phyloP scores from a whole-genome alignment of 371 early-diverging fungal genomes.

The Actinomortierella ambigua region DNA sequence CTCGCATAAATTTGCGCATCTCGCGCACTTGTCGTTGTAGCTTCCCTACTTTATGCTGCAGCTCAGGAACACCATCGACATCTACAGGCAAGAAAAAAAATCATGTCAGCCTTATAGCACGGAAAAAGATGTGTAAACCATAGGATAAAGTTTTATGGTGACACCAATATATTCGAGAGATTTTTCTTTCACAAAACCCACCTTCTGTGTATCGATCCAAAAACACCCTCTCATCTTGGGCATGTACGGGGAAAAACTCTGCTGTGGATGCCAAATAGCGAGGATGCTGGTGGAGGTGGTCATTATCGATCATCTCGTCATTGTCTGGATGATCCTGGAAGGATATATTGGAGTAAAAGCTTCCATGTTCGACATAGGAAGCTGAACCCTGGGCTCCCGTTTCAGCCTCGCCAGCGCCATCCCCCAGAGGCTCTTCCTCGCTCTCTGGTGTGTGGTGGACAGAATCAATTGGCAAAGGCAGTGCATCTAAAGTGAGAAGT shows the following conservation, averaged over 20 bases:
- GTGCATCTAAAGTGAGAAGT: too few relatives aligned
- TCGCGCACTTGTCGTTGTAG: slow-evolving; percentile 44
- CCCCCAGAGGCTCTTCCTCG: too few relatives aligned
- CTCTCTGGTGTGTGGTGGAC: too few relatives aligned
- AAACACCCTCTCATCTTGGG: slow-evolving; percentile 42
- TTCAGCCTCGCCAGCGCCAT: too few relatives aligned
- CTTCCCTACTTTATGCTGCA: slow-evolving; percentile 32
- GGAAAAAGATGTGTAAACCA: neutral
- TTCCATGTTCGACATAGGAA: too few relatives aligned
- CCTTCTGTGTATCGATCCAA: slow-evolving; percentile 40
- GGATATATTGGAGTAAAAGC: too few relatives aligned
- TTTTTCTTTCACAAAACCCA: slow-evolving; percentile 4
- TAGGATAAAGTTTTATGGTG: neutral
- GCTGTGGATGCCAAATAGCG: slow-evolving; percentile 34
- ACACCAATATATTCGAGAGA: neutral
- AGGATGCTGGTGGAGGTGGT: too few relatives aligned
- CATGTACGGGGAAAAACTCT: slow-evolving; percentile 41
- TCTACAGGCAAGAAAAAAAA: slow-evolving; percentile 9
- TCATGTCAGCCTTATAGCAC: too few relatives aligned
- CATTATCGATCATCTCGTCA: too few relatives aligned
- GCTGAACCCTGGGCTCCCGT: too few relatives aligned
- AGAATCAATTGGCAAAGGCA: too few relatives aligned
- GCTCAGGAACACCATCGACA: slow-evolving; percentile 31
- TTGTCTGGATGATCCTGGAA: too few relatives aligned
- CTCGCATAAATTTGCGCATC: slow-evolving; percentile 47